phyloP scores from a whole-genome alignment of 2,329 filamentous ascomycete genomes.

The Nothopassalora personata region DNA sequence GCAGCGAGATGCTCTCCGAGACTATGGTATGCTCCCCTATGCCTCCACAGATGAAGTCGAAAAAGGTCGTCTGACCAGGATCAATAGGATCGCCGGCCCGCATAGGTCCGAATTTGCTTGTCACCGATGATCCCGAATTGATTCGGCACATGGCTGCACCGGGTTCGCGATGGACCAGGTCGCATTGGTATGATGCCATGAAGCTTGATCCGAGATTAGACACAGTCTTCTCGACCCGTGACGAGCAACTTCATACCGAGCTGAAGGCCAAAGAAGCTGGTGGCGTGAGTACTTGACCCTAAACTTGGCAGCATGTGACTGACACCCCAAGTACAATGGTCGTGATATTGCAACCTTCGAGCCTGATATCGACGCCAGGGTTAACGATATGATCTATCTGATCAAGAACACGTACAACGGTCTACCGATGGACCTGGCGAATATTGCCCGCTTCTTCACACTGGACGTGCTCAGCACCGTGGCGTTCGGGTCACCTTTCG shows the following conservation, averaged over 20 bases:
- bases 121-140: conserved; percentile 47
- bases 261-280: conserved; percentile 48
- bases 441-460: conserved; percentile 6
- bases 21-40: conserved; percentile 21
- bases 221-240: conserved; percentile 50
- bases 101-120: conserved; percentile 46
- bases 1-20: conserved; percentile 21
- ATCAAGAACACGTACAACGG: conserved; percentile 44
- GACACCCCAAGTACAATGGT: conserved; percentile 46
- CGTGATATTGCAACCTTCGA: conserved; percentile 51
- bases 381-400: conserved; percentile 45
- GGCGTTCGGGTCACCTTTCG: conserved; percentile 22
- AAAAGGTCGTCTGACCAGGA: neutral
- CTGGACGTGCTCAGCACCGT: conserved; percentile 6
- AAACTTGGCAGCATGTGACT: neutral
- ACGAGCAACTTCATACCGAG: conserved; percentile 45
- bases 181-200: conserved; percentile 46
- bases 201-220: conserved; percentile 51
- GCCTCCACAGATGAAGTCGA: neutral
- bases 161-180: conserved; percentile 27
- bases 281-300: conserved; percentile 37
- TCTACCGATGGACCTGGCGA: conserved; percentile 4
- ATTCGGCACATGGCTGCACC: conserved; percentile 42
- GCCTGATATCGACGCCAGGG: conserved; percentile 43
- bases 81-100: conserved; percentile 38